Conservation (phyloP, 1,139 yeast genomes). For the Pichia sp. region DNA sequence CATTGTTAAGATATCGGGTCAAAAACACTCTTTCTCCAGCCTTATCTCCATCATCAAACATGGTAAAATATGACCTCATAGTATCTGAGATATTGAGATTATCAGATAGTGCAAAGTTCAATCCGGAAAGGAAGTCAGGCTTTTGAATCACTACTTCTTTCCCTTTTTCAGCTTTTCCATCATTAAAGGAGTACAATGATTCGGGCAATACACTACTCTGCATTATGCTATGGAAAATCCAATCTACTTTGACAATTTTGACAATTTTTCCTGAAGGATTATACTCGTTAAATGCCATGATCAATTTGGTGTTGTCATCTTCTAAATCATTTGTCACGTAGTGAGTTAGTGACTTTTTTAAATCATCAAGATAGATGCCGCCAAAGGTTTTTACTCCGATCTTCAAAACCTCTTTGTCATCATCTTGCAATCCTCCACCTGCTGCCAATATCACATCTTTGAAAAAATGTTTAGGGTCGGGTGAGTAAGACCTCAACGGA, state of each 20-base stretch:
- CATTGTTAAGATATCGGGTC: not conserved
- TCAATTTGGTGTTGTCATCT: constrained; percentile 41
- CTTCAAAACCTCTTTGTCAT: constrained; percentile 48
- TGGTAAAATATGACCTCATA: not conserved
- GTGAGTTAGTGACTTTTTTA: constrained; percentile 75
- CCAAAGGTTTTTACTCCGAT: constrained; percentile 68
- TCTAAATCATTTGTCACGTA: constrained; percentile 54
- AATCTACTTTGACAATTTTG: constrained; percentile 66
- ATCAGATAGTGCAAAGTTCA: constrained; percentile 5
- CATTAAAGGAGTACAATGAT: not conserved
- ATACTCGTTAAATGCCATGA: constrained; percentile 36
- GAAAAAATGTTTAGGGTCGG: constrained; percentile 64
- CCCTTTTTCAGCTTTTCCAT: not conserved
- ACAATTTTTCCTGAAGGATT: constrained; percentile 37
- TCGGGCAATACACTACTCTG: constrained; percentile 26
- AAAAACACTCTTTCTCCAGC: not conserved
- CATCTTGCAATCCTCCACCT: constrained; percentile 52
- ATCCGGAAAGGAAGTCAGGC: not conserved
- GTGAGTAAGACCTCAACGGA: constrained; percentile 54
- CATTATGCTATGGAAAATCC: constrained; percentile 66
- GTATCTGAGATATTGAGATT: constrained; percentile 3
- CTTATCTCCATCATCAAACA: not conserved
- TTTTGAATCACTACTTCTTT: not conserved
- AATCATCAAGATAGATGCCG: constrained; percentile 61
- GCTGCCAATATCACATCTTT: constrained; percentile 55